Evolutionary conservation across 331 rosid genomes (phyloP), one percentile per base, ranked within the genome.

Genomic region (Quercus tomentella): DNA sequence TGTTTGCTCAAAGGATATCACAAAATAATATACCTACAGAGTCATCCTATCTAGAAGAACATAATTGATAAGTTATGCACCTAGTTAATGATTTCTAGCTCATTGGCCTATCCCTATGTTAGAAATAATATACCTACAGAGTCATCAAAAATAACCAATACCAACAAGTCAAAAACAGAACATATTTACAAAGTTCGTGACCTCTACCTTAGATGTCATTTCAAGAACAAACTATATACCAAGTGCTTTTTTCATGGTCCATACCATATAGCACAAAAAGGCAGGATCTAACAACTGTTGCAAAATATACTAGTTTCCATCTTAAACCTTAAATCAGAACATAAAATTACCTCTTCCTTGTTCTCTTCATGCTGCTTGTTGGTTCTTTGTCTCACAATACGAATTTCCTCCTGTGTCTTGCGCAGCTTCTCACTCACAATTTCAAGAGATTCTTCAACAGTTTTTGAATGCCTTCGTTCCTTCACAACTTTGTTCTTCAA

Each of bases 321-420:
- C 21, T 28, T 7, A 28, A 28, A 31, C 21, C 4, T 49, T 49
- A 49, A 49, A 49, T 10, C 17, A 14, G 17, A 49, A 3, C 54
- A 12, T 10, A 12, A 49, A 49, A 49, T 72, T 94, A 94, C 98
- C 94, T 90, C 99, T 83, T 95, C 99, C 80, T 79, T 80, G 81
- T 86, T 86, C 71, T 95, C 96, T 74, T 91, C 91, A 2, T 93
- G 94, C 28, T 91, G 97, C 84, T 70, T 51, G 78, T 91, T 91
- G 52, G 93, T 90, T 83, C 96, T 89, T 63, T 75, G 87, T 80
- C 89, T 83, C n/a, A 95, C 98, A 77, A 91, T 90, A 54, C 91
- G 94, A 31, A 85, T 93, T 54, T 93, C 98, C 79, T 89, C 89
- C 79, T 79, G 77, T 2, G 94, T 89, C 61, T 86, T 87, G 57